Base-by-base conservation (phyloP, 768 basidiomycete genomes). In the Omphalotus guepiniiformis region DNA sequence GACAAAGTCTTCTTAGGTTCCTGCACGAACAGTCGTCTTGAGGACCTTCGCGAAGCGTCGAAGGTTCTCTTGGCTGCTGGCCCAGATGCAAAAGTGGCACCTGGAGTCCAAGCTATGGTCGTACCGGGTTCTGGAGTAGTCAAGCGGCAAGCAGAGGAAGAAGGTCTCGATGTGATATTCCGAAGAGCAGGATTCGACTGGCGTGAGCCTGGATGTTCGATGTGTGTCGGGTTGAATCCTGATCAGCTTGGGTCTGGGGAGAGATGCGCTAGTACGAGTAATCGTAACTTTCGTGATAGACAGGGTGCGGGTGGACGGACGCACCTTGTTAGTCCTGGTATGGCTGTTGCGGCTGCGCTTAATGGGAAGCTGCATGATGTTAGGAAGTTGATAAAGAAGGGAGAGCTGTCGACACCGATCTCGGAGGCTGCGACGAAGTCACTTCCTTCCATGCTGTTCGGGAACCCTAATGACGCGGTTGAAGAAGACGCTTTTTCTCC, bases 191-290 rank as follows among this genome's bases (percentile, higher is more conserved):
- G 81, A 27, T 83, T 82, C 54, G 81, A 83, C 53, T 83, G 81
- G 82, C 67, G 81, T 42, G 81, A 83, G 62, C 82, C 81, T 15
- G 81, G 81, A 29, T 83, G 81, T 59, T 83, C 81, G 26, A 83
- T 83, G 81, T 83, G 81, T 63, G 63, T 83, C 39, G 81, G 80
- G 41, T 82, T 83, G 82, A 83, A 83, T 67, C 77, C 79, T 15
- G 81, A 83, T 60, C 78, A 80, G 56, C 70, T 83, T 42, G 64
- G 65, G 23, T 77, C 79, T 6, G 74, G 76, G 12, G 60, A 72
- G 47, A 72, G 80, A 45, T 83, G 80, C 58, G 80, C 80, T 4
- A 79, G 77, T 43, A 83, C 81, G 22, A 79, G 78, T 44, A 83
- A 83, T 66, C 68, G 82, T 51, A 83, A 83, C 65, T 82, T 83